These are phyloP conservation scores for Termitomyces sp. DNA, from an alignment of 768 basidiomycete species.

Conservation along the genomic window DNA sequence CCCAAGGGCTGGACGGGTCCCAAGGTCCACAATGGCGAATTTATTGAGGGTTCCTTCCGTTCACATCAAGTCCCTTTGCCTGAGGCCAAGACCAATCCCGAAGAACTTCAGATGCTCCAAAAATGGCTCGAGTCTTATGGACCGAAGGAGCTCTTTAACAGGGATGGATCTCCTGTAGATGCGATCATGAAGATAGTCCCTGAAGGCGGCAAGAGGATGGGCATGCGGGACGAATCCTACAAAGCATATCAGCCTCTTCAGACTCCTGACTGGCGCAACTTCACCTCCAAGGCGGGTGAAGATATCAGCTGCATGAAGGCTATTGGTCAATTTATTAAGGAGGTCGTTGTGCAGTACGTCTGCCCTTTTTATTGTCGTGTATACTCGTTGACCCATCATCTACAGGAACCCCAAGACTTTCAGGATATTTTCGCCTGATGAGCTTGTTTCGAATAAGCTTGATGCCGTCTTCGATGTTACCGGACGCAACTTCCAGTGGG, in stretches of 20 bases:
- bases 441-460: constrained; percentile 83
- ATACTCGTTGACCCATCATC: not conserved
- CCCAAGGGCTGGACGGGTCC: constrained; percentile 83
- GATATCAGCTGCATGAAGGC: constrained; percentile 78
- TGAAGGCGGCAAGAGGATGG: constrained; percentile 54
- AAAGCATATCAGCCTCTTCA: constrained; percentile 54
- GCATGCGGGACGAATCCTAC: constrained; percentile 66
- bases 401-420: constrained; percentile 68
- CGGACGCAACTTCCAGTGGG: constrained; percentile 84
- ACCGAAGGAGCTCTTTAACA: constrained; percentile 60
- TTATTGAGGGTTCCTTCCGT: constrained; percentile 76
- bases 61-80: constrained; percentile 90
- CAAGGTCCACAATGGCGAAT: constrained; percentile 58
- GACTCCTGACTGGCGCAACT: constrained; percentile 61
- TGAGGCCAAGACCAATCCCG: constrained; percentile 53
- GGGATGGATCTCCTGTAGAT: constrained; percentile 44
- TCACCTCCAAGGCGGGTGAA: constrained; percentile 45
- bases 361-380: not conserved
- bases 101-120: constrained; percentile 60
- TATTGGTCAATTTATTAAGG: constrained; percentile 50
- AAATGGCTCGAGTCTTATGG: constrained; percentile 73
- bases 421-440: constrained; percentile 90
- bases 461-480: constrained; percentile 70
- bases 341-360: constrained; percentile 50
- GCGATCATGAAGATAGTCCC: constrained; percentile 63